Evolutionary conservation across 139 green algal species (phyloP).

Genomic region (Penium margaritaceum): DNA sequence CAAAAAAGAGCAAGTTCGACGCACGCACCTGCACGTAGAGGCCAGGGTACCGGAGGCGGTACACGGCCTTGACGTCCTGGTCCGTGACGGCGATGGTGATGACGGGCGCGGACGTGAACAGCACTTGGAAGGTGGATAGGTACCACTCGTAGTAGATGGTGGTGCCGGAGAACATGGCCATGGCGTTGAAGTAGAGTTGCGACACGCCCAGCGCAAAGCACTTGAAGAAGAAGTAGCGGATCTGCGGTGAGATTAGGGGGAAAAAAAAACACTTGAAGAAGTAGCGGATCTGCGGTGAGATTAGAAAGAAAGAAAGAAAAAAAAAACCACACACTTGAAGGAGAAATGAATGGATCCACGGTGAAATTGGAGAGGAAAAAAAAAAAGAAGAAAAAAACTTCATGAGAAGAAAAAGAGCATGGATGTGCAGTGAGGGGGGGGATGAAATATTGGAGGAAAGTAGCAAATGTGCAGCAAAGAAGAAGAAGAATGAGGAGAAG

Average conservation of each 20-base stretch:
- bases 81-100: constrained; percentile 53
- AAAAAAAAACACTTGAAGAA: background rate
- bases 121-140: constrained; percentile 55
- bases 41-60: constrained; percentile 16
- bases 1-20: too few relatives aligned
- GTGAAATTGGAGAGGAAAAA: too few relatives aligned
- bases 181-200: constrained; percentile 53
- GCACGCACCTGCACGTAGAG: constrained; percentile 19
- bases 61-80: constrained; percentile 46
- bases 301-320: background rate
- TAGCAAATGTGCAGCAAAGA: too few relatives aligned
- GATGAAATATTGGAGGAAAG: too few relatives aligned
- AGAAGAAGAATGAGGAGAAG: too few relatives aligned
- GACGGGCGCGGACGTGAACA: constrained; percentile 58
- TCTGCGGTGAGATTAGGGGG: constrained; percentile 3
- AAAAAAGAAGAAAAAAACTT: too few relatives aligned
- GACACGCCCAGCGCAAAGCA: constrained; percentile 84
- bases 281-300: background rate
- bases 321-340: background rate
- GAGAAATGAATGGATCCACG: constrained; percentile 7
- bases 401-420: too few relatives aligned
- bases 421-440: too few relatives aligned
- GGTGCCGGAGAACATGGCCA: constrained; percentile 29
- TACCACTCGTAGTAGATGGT: constrained; percentile 47
- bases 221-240: constrained; percentile 95